Percentiles rank a stretch among this genome's conserved stretches.
Evolutionary conservation across 176 grass and related monocot genomes (phyloP).

Genomic region (Triticum turgidum): DNA sequence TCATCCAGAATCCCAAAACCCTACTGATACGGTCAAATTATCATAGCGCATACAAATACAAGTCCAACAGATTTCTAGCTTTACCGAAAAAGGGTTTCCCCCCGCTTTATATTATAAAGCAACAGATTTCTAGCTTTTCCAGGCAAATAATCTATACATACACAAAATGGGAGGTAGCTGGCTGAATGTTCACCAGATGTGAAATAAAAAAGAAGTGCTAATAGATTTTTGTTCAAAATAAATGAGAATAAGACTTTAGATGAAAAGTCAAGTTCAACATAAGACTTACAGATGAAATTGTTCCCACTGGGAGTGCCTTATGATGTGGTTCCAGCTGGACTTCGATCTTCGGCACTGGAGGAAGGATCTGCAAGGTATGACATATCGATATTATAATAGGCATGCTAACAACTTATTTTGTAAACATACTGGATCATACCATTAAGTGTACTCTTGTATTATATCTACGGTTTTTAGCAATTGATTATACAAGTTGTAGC

Average conservation of each 20-base stretch:
- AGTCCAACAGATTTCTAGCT: constrained; percentile 10
- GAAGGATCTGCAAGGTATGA: constrained; percentile 54
- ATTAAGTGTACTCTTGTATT: not conserved
- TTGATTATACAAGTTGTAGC: not conserved
- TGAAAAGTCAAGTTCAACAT: not conserved
- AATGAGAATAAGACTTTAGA: not conserved
- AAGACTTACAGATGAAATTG: constrained; percentile 69
- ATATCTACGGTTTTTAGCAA: not conserved
- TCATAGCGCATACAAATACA: not conserved
- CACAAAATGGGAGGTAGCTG: not conserved
- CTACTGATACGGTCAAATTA: not conserved
- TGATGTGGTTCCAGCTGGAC: constrained; percentile 75
- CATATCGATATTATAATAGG: constrained; percentile 10
- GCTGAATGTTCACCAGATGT: constrained; percentile 15
- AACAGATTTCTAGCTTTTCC: constrained; percentile 11
- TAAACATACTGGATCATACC: not conserved
- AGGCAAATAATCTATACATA: not conserved
- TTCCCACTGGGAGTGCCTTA: constrained; percentile 67
- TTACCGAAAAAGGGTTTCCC: not conserved
- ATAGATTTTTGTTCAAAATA: not conserved
- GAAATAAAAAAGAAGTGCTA: constrained; percentile 7
- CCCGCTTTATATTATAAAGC: no score
- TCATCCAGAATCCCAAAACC: not conserved
- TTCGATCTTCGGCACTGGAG: constrained; percentile 78
- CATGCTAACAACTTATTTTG: not conserved